Evolutionary conservation across 108 stramenopile species (phyloP), one percentile per base, ranked within the genome.

Genomic region (Cyclotella kingstonii): DNA sequence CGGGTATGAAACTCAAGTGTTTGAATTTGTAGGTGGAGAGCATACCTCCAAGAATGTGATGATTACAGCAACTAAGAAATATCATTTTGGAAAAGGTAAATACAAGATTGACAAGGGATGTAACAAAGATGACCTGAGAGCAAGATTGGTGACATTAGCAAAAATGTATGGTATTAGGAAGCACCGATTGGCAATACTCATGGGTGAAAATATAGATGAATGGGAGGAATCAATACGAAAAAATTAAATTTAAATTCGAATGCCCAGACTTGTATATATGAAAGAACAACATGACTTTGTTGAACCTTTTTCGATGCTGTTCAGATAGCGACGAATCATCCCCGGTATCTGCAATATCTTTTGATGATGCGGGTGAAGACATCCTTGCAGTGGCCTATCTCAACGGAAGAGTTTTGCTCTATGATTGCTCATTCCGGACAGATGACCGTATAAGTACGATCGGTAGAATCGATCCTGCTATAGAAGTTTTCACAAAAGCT

Each of bases 41-140:
- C 90, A 95, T 52, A 95, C 90, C 1, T 77, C 79, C 23, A 95
- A 92, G 66, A 95, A 95, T 79, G 83, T 80, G 17, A 90, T 91
- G 86, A 84, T 94, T 59, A 84, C 88, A 4, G 93, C 88, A 0
- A 73, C 82, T 5, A 73, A 61, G 10, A 35, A 33, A 12, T 29
- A 40, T n/a, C n/a, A n/a, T n/a, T n/a, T n/a, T 8, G 55, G 54
- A 27, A 2, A 33, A 9, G 36, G 23, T 12, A 35, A 27, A 9
- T 40, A 55, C 21, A 44, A 38, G 17, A 64, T 42, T 1, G 18
- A 55, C 11, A 11, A 36, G 36, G 36, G 7, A 9, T 28, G 33
- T 28, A 26, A 65, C 23, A 29, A 43, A 14, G 55, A 61, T 4
- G 55, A 83, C n/a, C n/a, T n/a, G 23, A 68, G 70, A 22, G 25